These are phyloP conservation scores for Globisporangium cylindrosporum DNA, from an alignment of 352 stramenopile genomes.

Conservation along the genomic window DNA sequence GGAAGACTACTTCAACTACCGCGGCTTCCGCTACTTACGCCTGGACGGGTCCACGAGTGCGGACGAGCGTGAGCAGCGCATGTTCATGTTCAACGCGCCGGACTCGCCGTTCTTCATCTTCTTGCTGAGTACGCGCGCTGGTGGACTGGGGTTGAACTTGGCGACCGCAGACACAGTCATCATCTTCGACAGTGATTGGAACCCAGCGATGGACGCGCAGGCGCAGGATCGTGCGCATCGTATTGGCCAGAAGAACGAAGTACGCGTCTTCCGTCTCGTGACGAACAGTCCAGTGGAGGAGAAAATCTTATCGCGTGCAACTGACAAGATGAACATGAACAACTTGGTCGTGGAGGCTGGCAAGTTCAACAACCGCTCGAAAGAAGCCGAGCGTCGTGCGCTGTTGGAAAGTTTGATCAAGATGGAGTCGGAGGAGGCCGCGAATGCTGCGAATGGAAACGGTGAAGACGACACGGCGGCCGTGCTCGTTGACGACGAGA, in stretches of 20 bases:
- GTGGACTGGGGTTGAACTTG: constrained; percentile 97
- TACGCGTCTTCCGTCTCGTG: constrained; percentile 83
- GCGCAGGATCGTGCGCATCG: constrained; percentile 90
- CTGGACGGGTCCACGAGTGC: constrained; percentile 96
- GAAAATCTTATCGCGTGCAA: constrained; percentile 84
- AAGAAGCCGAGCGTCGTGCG: constrained; percentile 80
- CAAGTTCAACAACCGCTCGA: constrained; percentile 88
- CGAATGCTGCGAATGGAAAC: constrained; percentile 37
- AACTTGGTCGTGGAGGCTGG: constrained; percentile 87
- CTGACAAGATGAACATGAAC: constrained; percentile 92
- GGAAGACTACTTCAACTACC: constrained; percentile 89
- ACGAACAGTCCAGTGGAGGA: constrained; percentile 88
- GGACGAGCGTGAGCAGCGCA: constrained; percentile 95
- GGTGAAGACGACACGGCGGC: constrained; percentile 57
- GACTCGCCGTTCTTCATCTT: constrained; percentile 94
- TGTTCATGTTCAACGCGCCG: constrained; percentile 97
- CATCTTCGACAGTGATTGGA: constrained; percentile 99
- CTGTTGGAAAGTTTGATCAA: constrained; percentile 87
- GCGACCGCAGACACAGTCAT: constrained; percentile 98
- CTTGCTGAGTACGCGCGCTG: constrained; percentile 95
- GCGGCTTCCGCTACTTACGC: constrained; percentile 92
- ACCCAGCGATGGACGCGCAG: constrained; percentile 96
- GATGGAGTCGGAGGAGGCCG: constrained; percentile 86
- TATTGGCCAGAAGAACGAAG: constrained; percentile 91
- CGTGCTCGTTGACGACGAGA: constrained; percentile 80